Evolutionary conservation across 495 filamentous ascomycete genomes (phyloP).

Genomic region (Podospora bellae-mahoneyi): DNA sequence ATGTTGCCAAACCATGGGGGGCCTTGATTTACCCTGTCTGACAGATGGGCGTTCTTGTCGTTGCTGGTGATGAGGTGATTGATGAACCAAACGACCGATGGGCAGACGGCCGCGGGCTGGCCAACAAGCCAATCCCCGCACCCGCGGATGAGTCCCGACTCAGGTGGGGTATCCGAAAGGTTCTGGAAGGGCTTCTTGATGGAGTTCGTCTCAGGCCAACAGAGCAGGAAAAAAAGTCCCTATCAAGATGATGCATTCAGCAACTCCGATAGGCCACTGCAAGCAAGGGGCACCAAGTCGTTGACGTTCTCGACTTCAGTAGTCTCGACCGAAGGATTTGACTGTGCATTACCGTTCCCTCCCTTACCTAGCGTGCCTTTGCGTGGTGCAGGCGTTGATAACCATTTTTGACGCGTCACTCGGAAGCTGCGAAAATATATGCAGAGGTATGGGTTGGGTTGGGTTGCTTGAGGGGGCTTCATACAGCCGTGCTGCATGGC

Average conservation of each 20-base stretch:
- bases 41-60: background rate
- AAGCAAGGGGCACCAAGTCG: background rate
- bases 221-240: background rate
- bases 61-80: background rate
- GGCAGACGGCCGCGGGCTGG: background rate
- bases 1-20: background rate
- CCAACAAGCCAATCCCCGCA: background rate
- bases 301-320: conserved; percentile 9
- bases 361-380: background rate
- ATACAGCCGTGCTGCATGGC: background rate
- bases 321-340: conserved; percentile 6
- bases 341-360: background rate
- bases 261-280: conserved; percentile 2
- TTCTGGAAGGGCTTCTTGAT: conserved; percentile 4
- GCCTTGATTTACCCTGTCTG: background rate
- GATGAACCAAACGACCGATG: conserved; percentile 3
- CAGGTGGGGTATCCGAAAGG: background rate
- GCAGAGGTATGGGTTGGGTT: background rate
- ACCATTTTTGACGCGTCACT: conserved; percentile 9
- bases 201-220: background rate
- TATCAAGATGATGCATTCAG: background rate
- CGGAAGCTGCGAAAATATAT: background rate
- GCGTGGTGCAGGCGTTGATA: background rate
- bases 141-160: background rate
- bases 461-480: background rate